These are phyloP conservation scores for Colletotrichum scovillei DNA, from an alignment of 2,329 filamentous ascomycete species.

Conservation along the genomic window DNA sequence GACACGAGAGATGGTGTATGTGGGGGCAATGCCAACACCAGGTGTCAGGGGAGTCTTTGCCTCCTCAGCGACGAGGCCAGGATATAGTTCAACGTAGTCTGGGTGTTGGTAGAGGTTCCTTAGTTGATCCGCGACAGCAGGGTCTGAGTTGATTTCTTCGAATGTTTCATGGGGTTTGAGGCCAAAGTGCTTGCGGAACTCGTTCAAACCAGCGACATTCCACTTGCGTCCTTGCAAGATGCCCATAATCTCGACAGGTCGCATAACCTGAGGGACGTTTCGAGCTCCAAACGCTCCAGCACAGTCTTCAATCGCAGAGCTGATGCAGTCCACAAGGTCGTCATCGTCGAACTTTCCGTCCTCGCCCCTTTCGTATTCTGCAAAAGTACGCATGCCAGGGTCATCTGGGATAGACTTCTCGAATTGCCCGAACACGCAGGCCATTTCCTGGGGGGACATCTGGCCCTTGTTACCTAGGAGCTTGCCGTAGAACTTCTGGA, in stretches of 20 bases:
- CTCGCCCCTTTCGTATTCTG: constrained; percentile 69
- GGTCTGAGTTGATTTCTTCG: constrained; percentile 86
- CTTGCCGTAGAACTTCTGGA: constrained; percentile 73
- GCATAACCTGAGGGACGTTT: constrained; percentile 79
- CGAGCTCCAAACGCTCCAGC: constrained; percentile 79
- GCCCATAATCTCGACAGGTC: constrained; percentile 81
- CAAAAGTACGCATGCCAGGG: constrained; percentile 76
- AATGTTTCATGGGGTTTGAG: constrained; percentile 81
- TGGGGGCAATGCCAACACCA: constrained; percentile 80
- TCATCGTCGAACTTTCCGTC: constrained; percentile 81
- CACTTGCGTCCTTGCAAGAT: constrained; percentile 82
- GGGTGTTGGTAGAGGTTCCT: constrained; percentile 80
- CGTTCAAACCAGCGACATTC: constrained; percentile 83
- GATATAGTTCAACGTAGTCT: constrained; percentile 84
- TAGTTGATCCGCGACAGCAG: constrained; percentile 73
- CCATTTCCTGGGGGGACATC: constrained; percentile 70
- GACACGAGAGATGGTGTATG: constrained; percentile 81
- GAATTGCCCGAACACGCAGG: constrained; percentile 71
- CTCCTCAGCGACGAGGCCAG: constrained; percentile 81
- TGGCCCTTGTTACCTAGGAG: constrained; percentile 67
- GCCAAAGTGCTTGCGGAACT: constrained; percentile 86
- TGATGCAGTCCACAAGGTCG: constrained; percentile 77
- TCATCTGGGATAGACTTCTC: constrained; percentile 72
- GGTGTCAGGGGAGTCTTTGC: constrained; percentile 79
- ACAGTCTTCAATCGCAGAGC: constrained; percentile 79